Evolutionary conservation across 352 stramenopile genomes (phyloP).

Genomic region (Phytophthora pisi): DNA sequence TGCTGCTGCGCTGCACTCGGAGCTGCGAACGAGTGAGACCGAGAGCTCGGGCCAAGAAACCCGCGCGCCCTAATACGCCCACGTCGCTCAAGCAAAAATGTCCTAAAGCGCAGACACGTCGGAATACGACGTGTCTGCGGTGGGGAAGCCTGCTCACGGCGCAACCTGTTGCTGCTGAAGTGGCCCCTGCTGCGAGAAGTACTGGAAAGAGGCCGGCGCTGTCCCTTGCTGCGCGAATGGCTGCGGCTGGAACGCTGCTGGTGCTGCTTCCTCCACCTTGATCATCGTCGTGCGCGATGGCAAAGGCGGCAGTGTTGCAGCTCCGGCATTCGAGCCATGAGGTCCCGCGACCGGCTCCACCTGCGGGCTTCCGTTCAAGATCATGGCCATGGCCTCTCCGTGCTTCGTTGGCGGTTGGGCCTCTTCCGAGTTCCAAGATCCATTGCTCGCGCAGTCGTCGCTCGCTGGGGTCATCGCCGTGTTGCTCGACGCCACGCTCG

Average conservation of each 20-base stretch:
- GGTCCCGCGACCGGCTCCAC: conserved; percentile 30
- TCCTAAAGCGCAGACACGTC: conserved; percentile 9
- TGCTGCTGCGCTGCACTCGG: neutral
- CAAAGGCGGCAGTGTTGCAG: conserved; percentile 20
- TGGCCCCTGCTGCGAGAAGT: conserved; percentile 23
- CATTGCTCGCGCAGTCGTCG: conserved; percentile 40
- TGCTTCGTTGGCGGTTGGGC: conserved; percentile 28
- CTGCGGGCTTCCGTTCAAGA: conserved; percentile 70
- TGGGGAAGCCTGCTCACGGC: conserved; percentile 14
- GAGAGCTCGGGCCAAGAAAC: conserved; percentile 8
- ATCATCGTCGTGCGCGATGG: conserved; percentile 7
- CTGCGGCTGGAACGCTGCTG: conserved; percentile 10
- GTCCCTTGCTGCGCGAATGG: conserved; percentile 18
- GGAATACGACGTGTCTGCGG: neutral
- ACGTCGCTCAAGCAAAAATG: conserved; percentile 20
- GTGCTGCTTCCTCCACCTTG: conserved; percentile 17
- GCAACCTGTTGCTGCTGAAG: conserved; percentile 17
- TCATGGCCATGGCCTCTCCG: conserved; percentile 73
- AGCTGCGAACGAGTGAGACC: conserved; percentile 8
- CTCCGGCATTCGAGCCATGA: conserved; percentile 11
- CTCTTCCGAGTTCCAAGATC: conserved; percentile 47
- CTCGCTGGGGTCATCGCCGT: conserved; percentile 31
- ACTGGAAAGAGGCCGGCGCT: conserved; percentile 25
- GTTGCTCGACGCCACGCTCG: conserved; percentile 34
- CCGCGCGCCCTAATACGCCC: conserved; percentile 11